Evolutionary conservation across 768 basidiomycete species (phyloP).

Genomic region (Suillus fuscotomentosus): DNA sequence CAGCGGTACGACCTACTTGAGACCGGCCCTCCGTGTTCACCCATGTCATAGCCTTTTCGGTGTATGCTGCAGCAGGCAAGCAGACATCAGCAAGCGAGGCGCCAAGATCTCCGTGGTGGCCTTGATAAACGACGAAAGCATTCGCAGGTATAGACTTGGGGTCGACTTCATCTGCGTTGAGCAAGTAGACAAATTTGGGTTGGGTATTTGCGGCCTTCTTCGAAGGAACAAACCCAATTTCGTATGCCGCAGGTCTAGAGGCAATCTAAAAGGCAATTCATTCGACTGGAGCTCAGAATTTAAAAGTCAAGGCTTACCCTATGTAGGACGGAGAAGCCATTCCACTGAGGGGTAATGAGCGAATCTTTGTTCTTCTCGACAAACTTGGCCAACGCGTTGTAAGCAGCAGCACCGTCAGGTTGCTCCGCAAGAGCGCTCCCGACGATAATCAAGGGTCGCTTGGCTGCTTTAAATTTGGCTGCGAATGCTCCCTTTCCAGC

Average conservation of each 20-base stretch:
- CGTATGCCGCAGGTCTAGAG: constrained; percentile 92
- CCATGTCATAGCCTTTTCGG: constrained; percentile 90
- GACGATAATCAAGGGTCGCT: constrained; percentile 90
- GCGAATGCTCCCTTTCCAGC: constrained; percentile 79
- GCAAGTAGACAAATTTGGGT: constrained; percentile 95
- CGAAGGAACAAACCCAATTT: constrained; percentile 90
- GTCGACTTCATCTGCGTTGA: constrained; percentile 94
- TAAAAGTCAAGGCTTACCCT: constrained; percentile 52
- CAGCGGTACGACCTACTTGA: constrained; percentile 88
- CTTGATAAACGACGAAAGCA: constrained; percentile 98
- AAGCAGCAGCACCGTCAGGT: constrained; percentile 75
- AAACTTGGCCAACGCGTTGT: constrained; percentile 73
- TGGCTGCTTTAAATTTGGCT: constrained; percentile 83
- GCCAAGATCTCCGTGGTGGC: constrained; percentile 96
- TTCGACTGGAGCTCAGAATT: neutral
- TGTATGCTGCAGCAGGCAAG: constrained; percentile 90
- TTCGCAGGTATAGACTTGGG: constrained; percentile 83
- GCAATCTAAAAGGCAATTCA: constrained; percentile 54
- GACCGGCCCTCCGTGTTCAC: constrained; percentile 95
- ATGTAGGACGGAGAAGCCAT: constrained; percentile 91
- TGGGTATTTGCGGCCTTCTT: constrained; percentile 68
- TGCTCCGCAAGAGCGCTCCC: constrained; percentile 88
- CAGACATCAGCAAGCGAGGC: constrained; percentile 98
- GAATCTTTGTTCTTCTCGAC: constrained; percentile 74
- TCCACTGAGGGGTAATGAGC: constrained; percentile 89